Evolutionary conservation across 2,329 filamentous ascomycete genomes (phyloP), one percentile per base, ranked within the genome.

Genomic region (Emmonsia crescens): DNA sequence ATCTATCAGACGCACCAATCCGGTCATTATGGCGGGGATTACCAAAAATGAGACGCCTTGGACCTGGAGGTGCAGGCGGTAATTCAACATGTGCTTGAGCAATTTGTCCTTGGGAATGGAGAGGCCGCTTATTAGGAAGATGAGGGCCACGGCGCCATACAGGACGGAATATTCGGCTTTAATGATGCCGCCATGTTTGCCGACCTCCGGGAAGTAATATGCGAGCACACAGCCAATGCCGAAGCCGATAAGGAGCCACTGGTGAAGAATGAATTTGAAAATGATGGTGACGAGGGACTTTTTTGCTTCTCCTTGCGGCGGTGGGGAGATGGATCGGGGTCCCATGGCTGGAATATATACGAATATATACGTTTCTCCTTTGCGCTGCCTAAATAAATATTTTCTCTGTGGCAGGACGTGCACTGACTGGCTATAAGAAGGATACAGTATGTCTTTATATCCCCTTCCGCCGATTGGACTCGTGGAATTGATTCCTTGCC

Each of bases 111-210:
- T 84, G 8, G 85, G 80, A 21, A 90, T 82, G 59, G 87, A 88
- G 67, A 89, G 80, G 3, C 87, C 87, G 61, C 86, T 89, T 66
- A 89, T 80, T 61, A 89, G 77, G 72, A 90, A 90, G 67, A 89
- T 88, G 67, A 89, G 74, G 21, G 81, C 83, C 36, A 90, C 85
- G 24, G 82, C 84, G 38, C 86, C 85, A 70, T 90, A 90, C 36
- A 89, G 79, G 60, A 89, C 74, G 9, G 78, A 73, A 16, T 75
- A 75, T 60, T 76, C 72, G 4, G 74, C 72, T 19, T 69, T 70
- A 64, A 76, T 76, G 16, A 69, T 67, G 38, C 75, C 74, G 49
- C 74, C 78, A 56, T 78, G 73, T 67, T 82, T 83, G 55, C 74
- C 73, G 3, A 76, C 72, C 62, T 82, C 76, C 6, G 82, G 76